Evolutionary conservation across 176 grass and related monocot genomes (phyloP).

Genomic region (Carex myosuroides): DNA sequence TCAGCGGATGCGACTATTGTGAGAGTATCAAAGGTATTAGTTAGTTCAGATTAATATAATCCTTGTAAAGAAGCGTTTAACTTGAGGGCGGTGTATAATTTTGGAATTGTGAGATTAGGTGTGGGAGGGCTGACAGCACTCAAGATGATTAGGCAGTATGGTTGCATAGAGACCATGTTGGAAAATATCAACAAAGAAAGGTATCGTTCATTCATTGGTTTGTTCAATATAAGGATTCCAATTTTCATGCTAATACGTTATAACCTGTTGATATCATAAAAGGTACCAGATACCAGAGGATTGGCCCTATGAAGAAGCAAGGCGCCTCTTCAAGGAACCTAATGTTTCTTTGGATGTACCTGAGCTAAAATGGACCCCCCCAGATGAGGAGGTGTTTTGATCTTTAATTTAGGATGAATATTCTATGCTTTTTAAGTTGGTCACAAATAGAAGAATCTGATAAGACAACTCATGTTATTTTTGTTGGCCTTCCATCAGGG

Average conservation of each 20-base stretch:
- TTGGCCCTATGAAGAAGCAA: slow-evolving; percentile 53
- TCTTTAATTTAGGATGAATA: neutral
- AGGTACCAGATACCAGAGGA: slow-evolving; percentile 52
- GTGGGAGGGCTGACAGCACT: slow-evolving; percentile 84
- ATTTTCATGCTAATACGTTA: neutral
- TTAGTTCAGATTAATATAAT: neutral
- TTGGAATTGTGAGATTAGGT: slow-evolving; percentile 33
- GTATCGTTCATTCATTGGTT: slow-evolving; percentile 19
- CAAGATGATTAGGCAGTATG: slow-evolving; percentile 79
- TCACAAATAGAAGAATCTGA: neutral
- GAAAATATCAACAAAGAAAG: slow-evolving; percentile 93
- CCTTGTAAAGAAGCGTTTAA: neutral
- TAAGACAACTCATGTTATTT: neutral
- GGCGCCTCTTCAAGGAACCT: slow-evolving; percentile 49
- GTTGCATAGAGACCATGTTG: slow-evolving; percentile 75
- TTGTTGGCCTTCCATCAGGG: slow-evolving; percentile 20
- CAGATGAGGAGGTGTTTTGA: slow-evolving; percentile 41
- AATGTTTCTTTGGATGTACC: slow-evolving; percentile 35
- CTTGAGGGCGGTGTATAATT: neutral
- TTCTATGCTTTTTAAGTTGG: neutral
- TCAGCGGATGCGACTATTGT: slow-evolving; percentile 52
- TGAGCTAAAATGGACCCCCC: slow-evolving; percentile 44
- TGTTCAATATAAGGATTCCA: neutral
- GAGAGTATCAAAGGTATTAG: slow-evolving; percentile 49
- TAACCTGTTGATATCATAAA: neutral